Conservation (phyloP, 495 filamentous ascomycete species). For the Penicillium turbatum region DNA sequence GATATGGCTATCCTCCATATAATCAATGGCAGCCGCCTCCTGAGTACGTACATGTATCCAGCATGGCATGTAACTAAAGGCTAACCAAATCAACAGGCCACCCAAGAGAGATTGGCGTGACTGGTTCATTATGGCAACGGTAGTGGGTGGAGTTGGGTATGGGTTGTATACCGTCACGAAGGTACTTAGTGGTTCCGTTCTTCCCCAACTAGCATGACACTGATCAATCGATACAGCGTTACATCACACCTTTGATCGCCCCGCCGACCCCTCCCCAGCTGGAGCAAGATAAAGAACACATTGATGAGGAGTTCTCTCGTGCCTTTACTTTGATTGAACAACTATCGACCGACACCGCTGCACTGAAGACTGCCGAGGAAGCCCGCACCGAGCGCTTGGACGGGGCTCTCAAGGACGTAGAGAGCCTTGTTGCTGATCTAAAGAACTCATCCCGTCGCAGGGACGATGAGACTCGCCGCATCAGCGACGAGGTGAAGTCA, state of each 20-base stretch:
- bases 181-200: conserved; percentile 37
- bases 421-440: conserved; percentile 72
- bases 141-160: conserved; percentile 79
- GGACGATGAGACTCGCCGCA: conserved; percentile 78
- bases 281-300: conserved; percentile 84
- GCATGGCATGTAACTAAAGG: neutral
- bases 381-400: conserved; percentile 83
- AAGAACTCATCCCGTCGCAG: conserved; percentile 72
- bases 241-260: conserved; percentile 82
- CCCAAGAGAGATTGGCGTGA: conserved; percentile 94
- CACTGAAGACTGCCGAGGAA: conserved; percentile 79
- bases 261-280: conserved; percentile 91
- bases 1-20: conserved; percentile 66
- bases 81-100: conserved; percentile 27
- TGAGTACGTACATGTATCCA: conserved; percentile 39
- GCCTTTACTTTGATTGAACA: conserved; percentile 91
- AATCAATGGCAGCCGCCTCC: conserved; percentile 68
- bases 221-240: conserved; percentile 55
- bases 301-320: conserved; percentile 87
- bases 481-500: conserved; percentile 80
- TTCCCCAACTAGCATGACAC: neutral
- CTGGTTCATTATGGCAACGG: conserved; percentile 96
- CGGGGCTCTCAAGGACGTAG: conserved; percentile 74
- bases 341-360: conserved; percentile 80
- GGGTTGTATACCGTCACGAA: conserved; percentile 84